These are phyloP conservation scores for Aphanomyces cochlioides DNA, from an alignment of 352 stramenopile species.

Conservation along the genomic window DNA sequence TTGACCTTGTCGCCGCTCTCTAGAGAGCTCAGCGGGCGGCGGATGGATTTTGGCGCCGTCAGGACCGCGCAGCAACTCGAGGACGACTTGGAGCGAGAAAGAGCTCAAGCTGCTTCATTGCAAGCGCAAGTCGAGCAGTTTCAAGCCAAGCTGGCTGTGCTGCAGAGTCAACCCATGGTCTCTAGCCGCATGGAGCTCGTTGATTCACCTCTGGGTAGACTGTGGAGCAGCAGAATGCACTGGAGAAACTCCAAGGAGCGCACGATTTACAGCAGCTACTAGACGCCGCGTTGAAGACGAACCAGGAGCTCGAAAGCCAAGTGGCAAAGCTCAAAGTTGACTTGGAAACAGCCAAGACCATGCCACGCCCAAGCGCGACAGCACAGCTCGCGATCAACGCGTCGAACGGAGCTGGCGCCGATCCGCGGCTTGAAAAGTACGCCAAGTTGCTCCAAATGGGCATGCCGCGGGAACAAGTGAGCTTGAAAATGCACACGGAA, in stretches of 20 bases:
- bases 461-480: constrained; percentile 65
- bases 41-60: not conserved
- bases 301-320: not conserved
- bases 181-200: not conserved
- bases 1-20: too few relatives aligned
- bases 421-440: constrained; percentile 9
- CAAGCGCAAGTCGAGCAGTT: constrained; percentile 6
- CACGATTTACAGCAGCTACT: not conserved
- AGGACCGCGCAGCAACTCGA: not conserved
- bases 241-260: constrained; percentile 5
- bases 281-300: not conserved
- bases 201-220: not conserved
- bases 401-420: not conserved
- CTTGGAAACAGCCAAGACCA: not conserved
- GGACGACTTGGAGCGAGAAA: not conserved
- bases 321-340: not conserved
- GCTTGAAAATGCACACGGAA: constrained; percentile 60
- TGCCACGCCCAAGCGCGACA: not conserved
- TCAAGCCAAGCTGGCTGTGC: not conserved
- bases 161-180: constrained; percentile 11
- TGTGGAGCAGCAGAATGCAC: not conserved
- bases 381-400: too few relatives aligned
- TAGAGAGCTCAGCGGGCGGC: constrained; percentile 13
- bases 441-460: constrained; percentile 60
- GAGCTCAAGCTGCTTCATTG: not conserved